phyloP scores from a whole-genome alignment of 2,329 filamentous ascomycete species.

The Parastagonospora avenae region DNA sequence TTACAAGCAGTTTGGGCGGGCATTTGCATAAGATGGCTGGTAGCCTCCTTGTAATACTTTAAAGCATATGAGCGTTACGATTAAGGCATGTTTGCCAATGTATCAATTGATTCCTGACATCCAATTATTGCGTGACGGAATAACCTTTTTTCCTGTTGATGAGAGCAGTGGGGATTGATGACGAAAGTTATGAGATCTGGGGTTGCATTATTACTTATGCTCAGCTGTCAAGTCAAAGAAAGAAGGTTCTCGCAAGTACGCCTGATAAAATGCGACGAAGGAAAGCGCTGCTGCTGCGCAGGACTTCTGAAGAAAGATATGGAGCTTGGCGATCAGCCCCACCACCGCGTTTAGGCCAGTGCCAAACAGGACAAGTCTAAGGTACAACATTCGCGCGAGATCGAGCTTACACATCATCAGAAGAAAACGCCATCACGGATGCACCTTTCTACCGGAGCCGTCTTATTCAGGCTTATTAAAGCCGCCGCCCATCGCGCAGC shows the following conservation, averaged over 20 bases:
- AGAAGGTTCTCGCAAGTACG: too few species aligned
- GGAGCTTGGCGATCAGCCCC: too few species aligned
- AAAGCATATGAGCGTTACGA: constrained; percentile 25
- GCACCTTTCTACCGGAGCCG: not conserved
- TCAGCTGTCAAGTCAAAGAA: too few species aligned
- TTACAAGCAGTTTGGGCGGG: constrained; percentile 13
- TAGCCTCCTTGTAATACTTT: constrained; percentile 10
- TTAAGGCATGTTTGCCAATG: constrained; percentile 5
- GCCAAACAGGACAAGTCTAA: too few species aligned
- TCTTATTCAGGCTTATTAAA: not conserved
- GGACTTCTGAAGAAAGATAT: too few species aligned
- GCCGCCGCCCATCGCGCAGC: not conserved
- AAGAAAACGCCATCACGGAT: constrained; percentile 7
- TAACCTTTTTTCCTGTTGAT: not conserved
- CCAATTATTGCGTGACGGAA: too few species aligned
- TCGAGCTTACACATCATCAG: constrained; percentile 18
- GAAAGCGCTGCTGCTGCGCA: too few species aligned
- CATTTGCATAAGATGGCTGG: constrained; percentile 18
- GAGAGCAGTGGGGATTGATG: not conserved
- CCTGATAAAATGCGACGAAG: too few species aligned
- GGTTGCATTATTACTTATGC: too few species aligned
- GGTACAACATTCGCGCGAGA: too few species aligned
- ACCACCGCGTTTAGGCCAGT: too few species aligned
- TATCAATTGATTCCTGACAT: constrained; percentile 1
- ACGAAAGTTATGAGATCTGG: not conserved